phyloP scores from a whole-genome alignment of 768 basidiomycete species.

The Lyophyllum shimeji region DNA sequence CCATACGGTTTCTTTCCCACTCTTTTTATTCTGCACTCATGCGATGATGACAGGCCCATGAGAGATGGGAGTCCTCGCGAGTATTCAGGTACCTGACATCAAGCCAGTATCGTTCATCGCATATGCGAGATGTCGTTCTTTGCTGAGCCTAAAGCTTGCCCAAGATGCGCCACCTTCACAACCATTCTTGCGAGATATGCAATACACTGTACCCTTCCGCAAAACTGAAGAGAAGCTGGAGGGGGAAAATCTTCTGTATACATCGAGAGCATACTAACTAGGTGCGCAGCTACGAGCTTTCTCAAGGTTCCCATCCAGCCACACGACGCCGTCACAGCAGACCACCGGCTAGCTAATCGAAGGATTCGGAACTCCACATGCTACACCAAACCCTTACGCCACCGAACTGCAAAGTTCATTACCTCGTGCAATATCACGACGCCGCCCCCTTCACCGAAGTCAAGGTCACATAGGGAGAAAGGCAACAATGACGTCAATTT shows the following conservation, averaged over 20 bases:
- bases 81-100: neutral
- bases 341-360: neutral
- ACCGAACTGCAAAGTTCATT: neutral
- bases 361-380: neutral
- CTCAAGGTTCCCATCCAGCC: neutral
- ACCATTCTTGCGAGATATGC: neutral
- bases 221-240: neutral
- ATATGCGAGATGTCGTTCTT: neutral
- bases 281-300: neutral
- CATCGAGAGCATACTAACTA: constrained; percentile 2
- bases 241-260: too few relatives aligned
- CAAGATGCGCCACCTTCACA: neutral
- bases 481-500: constrained; percentile 1
- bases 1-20: constrained; percentile 32
- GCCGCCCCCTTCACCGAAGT: neutral
- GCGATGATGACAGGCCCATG: neutral
- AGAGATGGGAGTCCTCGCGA: neutral
- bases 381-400: neutral
- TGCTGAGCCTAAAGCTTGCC: too few relatives aligned
- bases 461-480: neutral
- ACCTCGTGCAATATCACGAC: constrained; percentile 1
- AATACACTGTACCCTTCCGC: neutral
- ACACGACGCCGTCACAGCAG: neutral
- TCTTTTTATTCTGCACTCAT: too few relatives aligned
- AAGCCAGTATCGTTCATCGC: neutral